Base-by-base conservation (phyloP, 345 rosid species). In the Salix purpurea region DNA sequence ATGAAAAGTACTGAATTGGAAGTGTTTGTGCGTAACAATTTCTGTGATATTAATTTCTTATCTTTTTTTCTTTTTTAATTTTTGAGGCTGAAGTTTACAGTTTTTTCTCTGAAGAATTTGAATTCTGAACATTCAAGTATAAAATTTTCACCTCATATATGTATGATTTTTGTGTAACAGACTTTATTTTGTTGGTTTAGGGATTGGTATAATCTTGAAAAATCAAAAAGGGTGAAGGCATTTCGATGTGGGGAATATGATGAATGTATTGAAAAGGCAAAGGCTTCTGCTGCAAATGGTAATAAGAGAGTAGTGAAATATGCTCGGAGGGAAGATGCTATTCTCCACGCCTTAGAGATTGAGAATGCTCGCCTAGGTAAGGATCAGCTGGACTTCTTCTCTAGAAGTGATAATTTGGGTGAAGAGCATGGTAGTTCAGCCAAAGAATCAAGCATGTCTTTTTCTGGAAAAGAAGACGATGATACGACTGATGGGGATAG, bases 241-340 rank as follows among this genome's bases (percentile, higher is more conserved):
- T 96, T 96, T 84, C 97, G 99, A 21, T 96, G 99, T 82, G 97
- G 96, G 74, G 99, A 94, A 70, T 96, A 92, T 82, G 95, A 89
- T 67, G 83, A 83, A 76, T 90, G 91, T 83, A 94, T 96, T 52
- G 89, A 88, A 69, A 96, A 89, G 77, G 99, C 98, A 65, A 96
- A 88, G 84, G 94, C 91, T 70, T 82, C 92, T 30, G 98, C 89
- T 9, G 91, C 91, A 19, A 81, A 76, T 79, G 89, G 91, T 44
- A 90, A 83, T 68, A 94, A 89, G 85, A 96, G 83, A 83, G 86
- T 89, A 23, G 96, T 85, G 67, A 96, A 87, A 78, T 94, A 88
- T 87, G 97, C 96, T 81, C 85, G 96, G 61, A 90, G 98, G 82
- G 99, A 96, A 87, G 95, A 84, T 87, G 99, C 98, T 48, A 92